A percentile compares a stretch with the other conserved stretches of the same genome.
Evolutionary conservation across 2,329 filamentous ascomycete genomes (phyloP).

Genomic region (Cordyceps pruinosa): DNA sequence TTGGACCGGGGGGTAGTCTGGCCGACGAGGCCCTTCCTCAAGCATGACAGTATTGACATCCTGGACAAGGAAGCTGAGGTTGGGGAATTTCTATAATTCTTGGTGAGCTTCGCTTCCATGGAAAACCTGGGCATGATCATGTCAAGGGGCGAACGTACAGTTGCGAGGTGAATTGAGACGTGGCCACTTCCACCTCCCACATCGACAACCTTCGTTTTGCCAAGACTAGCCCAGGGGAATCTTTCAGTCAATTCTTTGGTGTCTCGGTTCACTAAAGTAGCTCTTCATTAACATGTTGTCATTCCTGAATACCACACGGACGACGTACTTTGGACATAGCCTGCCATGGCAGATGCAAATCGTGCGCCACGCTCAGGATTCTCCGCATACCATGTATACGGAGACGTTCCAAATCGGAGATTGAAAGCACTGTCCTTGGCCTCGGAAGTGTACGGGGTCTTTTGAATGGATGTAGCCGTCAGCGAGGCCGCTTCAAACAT

Average conservation of each 20-base stretch:
- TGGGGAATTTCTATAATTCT: constrained; percentile 12
- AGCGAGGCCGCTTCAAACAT: constrained; percentile 21
- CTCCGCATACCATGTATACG: constrained; percentile 17
- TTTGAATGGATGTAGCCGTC: constrained; percentile 14
- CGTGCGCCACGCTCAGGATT: constrained; percentile 10
- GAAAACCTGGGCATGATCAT: neutral
- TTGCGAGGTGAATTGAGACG: constrained; percentile 3
- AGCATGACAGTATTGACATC: constrained; percentile 18
- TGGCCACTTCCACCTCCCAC: constrained; percentile 22
- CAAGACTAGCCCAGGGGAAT: constrained; percentile 17
- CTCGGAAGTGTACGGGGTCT: constrained; percentile 16
- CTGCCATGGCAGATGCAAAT: constrained; percentile 18
- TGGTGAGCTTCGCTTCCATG: neutral
- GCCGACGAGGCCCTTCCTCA: constrained; percentile 13
- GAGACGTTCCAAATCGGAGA: constrained; percentile 11
- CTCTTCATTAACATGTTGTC: too few relatives aligned
- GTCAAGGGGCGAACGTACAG: neutral
- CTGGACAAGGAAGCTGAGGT: constrained; percentile 22
- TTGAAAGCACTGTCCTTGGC: constrained; percentile 17
- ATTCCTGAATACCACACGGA: too few relatives aligned
- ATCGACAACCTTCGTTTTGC: constrained; percentile 19
- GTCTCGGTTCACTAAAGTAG: constrained; percentile 14
- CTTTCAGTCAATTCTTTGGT: constrained; percentile 14
- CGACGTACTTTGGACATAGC: neutral
- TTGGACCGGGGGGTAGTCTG: constrained; percentile 9